Evolutionary conservation across 2,329 filamentous ascomycete genomes (phyloP).

Genomic region (Aspergillus hortae): DNA sequence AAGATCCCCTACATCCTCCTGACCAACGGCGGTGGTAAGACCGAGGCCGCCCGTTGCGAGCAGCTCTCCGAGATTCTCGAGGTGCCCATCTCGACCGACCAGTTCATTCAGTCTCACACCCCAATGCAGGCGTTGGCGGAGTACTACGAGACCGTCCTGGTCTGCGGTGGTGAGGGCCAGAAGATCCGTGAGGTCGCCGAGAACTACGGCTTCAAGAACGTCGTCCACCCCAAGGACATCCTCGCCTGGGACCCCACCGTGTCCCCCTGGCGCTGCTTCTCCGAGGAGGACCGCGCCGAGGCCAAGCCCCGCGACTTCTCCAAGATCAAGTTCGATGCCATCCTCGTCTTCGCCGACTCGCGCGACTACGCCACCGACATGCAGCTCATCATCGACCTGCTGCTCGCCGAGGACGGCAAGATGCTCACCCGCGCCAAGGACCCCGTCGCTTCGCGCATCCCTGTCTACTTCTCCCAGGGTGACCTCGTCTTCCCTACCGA

Average conservation of each 20-base stretch:
- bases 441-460: constrained; percentile 63
- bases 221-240: constrained; percentile 71
- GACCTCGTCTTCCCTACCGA: constrained; percentile 63
- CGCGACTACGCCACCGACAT: constrained; percentile 72
- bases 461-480: constrained; percentile 70
- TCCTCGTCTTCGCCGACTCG: constrained; percentile 71
- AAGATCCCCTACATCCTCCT: constrained; percentile 74
- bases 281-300: constrained; percentile 62
- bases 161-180: constrained; percentile 72
- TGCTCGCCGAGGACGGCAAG: constrained; percentile 65
- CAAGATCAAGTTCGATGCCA: constrained; percentile 68
- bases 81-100: constrained; percentile 63
- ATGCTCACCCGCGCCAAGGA: constrained; percentile 64
- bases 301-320: constrained; percentile 69
- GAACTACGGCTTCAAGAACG: constrained; percentile 70
- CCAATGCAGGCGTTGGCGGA: constrained; percentile 72
- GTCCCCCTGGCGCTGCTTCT: constrained; percentile 66
- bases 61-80: constrained; percentile 66
- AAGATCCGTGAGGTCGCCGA: constrained; percentile 70
- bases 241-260: constrained; percentile 66
- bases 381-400: constrained; percentile 71
- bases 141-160: constrained; percentile 73
- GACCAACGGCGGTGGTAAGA: constrained; percentile 72
- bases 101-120: constrained; percentile 75
- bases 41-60: constrained; percentile 60